These are phyloP conservation scores for Lentinula sp. DNA, from an alignment of 768 basidiomycete genomes.

Conservation along the genomic window DNA sequence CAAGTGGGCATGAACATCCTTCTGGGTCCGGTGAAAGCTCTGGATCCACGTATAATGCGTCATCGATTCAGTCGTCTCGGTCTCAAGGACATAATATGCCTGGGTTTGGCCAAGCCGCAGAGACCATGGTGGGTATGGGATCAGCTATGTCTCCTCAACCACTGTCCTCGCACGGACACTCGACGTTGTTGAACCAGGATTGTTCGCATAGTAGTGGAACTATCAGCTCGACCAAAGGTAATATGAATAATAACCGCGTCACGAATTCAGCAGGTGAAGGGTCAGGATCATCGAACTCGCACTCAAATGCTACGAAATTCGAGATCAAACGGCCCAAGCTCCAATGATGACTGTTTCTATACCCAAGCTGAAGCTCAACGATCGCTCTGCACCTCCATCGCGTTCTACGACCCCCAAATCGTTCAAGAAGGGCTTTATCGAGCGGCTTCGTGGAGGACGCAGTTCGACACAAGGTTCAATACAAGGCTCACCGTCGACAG, in stretches of 20 bases:
- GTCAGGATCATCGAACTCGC: neutral
- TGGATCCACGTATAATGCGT: neutral
- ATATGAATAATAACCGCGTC: neutral
- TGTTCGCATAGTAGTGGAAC: neutral
- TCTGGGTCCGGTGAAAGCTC: neutral
- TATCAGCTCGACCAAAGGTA: neutral
- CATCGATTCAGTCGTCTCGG: neutral
- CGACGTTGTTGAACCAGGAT: neutral
- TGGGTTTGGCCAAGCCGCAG: conserved; percentile 2
- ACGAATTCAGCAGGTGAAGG: neutral
- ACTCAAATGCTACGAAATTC: neutral
- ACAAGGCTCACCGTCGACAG: neutral
- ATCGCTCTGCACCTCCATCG: neutral
- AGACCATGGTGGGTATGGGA: neutral
- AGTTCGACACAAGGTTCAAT: neutral
- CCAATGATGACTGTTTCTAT: neutral
- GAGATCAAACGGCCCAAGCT: neutral
- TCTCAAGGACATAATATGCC: neutral
- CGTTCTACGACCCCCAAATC: neutral
- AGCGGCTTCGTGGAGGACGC: neutral
- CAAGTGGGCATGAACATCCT: neutral
- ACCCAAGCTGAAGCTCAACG: neutral
- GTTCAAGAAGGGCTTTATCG: neutral
- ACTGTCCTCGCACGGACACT: neutral
- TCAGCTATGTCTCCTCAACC: neutral